phyloP scores from a whole-genome alignment of 208 protist species.

The Leishmania gerbilli region DNA sequence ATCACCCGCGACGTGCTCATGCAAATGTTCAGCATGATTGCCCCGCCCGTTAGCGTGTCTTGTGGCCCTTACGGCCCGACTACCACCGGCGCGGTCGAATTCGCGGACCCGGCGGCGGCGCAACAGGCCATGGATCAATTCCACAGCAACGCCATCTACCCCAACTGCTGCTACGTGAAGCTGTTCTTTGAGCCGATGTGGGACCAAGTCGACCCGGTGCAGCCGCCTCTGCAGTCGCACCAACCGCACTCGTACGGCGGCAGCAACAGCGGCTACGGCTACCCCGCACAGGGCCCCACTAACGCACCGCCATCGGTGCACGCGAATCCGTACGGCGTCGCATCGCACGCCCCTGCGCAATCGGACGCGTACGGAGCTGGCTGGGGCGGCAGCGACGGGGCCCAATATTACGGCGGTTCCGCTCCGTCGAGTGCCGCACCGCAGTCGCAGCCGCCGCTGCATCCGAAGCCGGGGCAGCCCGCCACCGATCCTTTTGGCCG shows the following conservation, averaged over 20 bases:
- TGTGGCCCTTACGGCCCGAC: constrained; percentile 70
- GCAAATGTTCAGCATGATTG: constrained; percentile 84
- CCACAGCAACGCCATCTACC: constrained; percentile 85
- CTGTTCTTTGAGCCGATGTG: constrained; percentile 50
- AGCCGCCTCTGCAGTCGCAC: constrained; percentile 1
- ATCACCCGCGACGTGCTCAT: constrained; percentile 76
- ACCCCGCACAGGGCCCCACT: neutral
- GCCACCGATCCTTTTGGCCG: neutral
- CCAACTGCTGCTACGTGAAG: constrained; percentile 80
- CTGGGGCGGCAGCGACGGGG: neutral
- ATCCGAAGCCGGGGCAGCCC: neutral
- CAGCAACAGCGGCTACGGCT: constrained; percentile 16
- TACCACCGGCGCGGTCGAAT: constrained; percentile 77
- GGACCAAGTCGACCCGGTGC: constrained; percentile 9
- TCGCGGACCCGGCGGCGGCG: constrained; percentile 53
- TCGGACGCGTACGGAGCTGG: neutral
- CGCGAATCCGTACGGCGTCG: neutral
- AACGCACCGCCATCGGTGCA: neutral
- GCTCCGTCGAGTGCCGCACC: neutral
- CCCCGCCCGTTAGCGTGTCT: constrained; percentile 50
- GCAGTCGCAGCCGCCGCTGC: constrained; percentile 8
- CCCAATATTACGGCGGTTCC: neutral
- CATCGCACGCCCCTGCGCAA: neutral
- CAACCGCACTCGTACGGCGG: neutral
- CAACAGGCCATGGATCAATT: constrained; percentile 64